Evolutionary conservation across 2,329 filamentous ascomycete species (phyloP).

Genomic region (Rosellinia necatrix): DNA sequence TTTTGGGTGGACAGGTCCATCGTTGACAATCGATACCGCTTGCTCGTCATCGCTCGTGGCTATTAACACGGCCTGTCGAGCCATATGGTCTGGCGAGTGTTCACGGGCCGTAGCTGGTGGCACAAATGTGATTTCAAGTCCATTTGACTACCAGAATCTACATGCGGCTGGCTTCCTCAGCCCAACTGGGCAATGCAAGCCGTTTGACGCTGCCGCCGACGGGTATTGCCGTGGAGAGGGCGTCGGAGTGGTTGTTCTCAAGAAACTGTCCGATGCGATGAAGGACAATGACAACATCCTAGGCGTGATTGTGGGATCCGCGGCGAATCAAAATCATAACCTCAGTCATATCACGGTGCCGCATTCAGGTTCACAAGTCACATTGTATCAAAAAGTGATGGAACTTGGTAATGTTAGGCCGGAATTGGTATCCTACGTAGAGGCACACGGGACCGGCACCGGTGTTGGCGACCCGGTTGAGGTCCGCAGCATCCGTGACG

Average conservation of each 20-base stretch:
- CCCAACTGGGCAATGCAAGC: constrained; percentile 37
- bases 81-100: constrained; percentile 40
- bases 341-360: constrained; percentile 49
- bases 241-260: constrained; percentile 51
- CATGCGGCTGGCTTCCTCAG: constrained; percentile 38
- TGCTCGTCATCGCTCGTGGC: constrained; percentile 46
- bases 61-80: constrained; percentile 45
- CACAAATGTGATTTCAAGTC: constrained; percentile 40
- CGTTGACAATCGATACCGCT: constrained; percentile 42
- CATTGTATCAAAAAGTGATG: constrained; percentile 41
- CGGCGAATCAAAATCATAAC: constrained; percentile 49
- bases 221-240: constrained; percentile 62
- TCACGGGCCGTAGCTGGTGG: constrained; percentile 43
- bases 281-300: constrained; percentile 51
- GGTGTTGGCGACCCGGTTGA: constrained; percentile 22
- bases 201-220: constrained; percentile 49
- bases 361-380: constrained; percentile 38
- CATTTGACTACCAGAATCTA: constrained; percentile 36
- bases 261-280: constrained; percentile 52
- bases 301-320: constrained; percentile 46
- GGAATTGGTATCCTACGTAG: constrained; percentile 29
- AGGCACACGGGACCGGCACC: constrained; percentile 23
- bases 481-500: constrained; percentile 16
- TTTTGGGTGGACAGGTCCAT: constrained; percentile 45
- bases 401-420: constrained; percentile 32